phyloP scores from a whole-genome alignment of 352 stramenopile species.

The Phytophthora fragariaefolia region DNA sequence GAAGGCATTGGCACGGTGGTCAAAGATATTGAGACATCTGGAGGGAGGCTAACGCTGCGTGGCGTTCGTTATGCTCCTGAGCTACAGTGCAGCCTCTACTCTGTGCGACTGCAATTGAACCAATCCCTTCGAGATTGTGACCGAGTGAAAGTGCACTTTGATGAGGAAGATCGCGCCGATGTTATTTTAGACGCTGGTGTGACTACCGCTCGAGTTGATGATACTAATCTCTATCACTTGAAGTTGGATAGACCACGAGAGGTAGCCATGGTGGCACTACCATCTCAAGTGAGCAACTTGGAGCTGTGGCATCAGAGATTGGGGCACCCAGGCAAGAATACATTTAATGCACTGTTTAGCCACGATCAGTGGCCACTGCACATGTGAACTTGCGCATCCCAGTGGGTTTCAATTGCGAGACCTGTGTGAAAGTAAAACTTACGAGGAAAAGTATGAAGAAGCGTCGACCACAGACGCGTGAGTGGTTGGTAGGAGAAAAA shows the following conservation, averaged over 20 bases:
- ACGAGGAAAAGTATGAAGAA: conserved; percentile 3
- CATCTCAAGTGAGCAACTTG: neutral
- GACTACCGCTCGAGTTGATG: neutral
- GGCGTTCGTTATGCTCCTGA: conserved; percentile 7
- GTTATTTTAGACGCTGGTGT: neutral
- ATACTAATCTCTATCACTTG: conserved; percentile 5
- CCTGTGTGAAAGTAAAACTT: conserved; percentile 5
- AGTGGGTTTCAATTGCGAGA: conserved; percentile 7
- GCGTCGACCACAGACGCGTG: neutral
- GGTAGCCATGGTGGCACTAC: neutral
- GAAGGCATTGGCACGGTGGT: conserved; percentile 3
- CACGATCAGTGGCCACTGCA: conserved; percentile 7
- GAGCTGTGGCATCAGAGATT: conserved; percentile 6
- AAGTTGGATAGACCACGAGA: neutral
- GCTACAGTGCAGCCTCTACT: conserved; percentile 9
- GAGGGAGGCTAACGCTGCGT: neutral
- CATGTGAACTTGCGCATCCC: conserved; percentile 1
- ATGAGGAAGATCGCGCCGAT: neutral
- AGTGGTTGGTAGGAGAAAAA: conserved; percentile 10
- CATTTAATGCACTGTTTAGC: conserved; percentile 10
- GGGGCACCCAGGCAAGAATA: conserved; percentile 3
- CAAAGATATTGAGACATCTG: conserved; percentile 3
- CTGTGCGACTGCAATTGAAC: neutral
- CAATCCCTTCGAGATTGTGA: neutral
- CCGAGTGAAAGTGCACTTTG: conserved; percentile 6